phyloP scores from a whole-genome alignment of 768 basidiomycete genomes.

The Lyophyllum semitale region DNA sequence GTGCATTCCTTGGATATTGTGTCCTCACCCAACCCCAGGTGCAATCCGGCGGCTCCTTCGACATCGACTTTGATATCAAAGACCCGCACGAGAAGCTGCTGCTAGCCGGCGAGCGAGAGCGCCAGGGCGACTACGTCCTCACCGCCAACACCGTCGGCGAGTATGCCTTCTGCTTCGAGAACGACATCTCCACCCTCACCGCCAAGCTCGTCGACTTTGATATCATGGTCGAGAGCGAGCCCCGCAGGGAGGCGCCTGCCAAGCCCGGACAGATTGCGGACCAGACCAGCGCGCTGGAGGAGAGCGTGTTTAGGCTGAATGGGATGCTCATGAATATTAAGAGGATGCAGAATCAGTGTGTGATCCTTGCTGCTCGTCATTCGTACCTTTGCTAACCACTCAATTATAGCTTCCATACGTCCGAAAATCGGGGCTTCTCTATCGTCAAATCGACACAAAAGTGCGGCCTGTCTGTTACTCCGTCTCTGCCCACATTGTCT shows the following conservation, averaged over 20 bases:
- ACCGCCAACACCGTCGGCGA: conserved; percentile 91
- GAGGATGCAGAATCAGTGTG: conserved; percentile 91
- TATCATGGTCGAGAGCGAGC: conserved; percentile 99
- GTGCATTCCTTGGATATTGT: background rate
- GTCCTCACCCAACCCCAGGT: conserved; percentile 48
- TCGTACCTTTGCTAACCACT: conserved; percentile 1
- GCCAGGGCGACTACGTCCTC: conserved; percentile 95
- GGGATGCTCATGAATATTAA: conserved; percentile 88
- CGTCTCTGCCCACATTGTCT: background rate
- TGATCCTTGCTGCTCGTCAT: conserved; percentile 11
- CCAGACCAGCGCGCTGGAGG: conserved; percentile 91
- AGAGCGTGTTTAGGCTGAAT: conserved; percentile 91
- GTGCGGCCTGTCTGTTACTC: conserved; percentile 43
- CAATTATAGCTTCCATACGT: conserved; percentile 82
- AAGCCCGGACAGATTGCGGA: conserved; percentile 88
- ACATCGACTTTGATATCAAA: conserved; percentile 91
- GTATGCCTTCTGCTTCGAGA: conserved; percentile 97
- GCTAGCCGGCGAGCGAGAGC: conserved; percentile 85
- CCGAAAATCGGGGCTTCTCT: conserved; percentile 92
- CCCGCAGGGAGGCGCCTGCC: conserved; percentile 84
- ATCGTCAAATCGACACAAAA: conserved; percentile 89
- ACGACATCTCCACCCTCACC: conserved; percentile 93
- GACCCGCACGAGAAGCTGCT: conserved; percentile 89
- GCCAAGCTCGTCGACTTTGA: conserved; percentile 95
- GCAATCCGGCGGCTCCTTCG: conserved; percentile 96